phyloP scores from a whole-genome alignment of 495 filamentous ascomycete genomes.

The Lasiosphaeria ovina region DNA sequence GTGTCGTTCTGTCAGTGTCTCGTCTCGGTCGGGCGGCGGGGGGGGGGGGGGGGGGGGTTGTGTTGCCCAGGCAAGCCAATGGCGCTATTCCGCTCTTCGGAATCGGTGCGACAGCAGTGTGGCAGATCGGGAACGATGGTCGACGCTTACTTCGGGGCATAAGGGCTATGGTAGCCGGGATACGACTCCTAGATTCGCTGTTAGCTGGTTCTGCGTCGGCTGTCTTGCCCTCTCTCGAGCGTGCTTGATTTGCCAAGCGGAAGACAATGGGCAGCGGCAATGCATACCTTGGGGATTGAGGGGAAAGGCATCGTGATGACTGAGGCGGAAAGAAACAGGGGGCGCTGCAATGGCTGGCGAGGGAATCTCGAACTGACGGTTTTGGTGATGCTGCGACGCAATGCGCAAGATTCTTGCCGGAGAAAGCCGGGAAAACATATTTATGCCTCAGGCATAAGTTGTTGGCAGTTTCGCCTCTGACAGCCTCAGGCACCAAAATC shows the following conservation, averaged over 20 bases:
- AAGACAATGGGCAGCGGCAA: neutral
- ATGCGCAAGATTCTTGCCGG: conserved; percentile 39
- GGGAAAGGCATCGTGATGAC: conserved; percentile 41
- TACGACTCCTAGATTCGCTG: conserved; percentile 27
- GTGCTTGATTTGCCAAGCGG: neutral
- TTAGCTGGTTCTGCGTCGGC: conserved; percentile 24
- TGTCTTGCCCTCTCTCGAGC: neutral
- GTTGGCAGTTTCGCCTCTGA: neutral
- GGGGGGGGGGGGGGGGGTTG: neutral
- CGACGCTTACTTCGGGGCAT: conserved; percentile 52
- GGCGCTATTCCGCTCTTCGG: no score
- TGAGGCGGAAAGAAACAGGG: conserved; percentile 21
- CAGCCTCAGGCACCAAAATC: no score
- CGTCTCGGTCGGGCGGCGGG: neutral
- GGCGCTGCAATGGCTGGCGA: conserved; percentile 34
- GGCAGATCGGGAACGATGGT: neutral
- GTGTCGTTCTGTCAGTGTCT: conserved; percentile 27
- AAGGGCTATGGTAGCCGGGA: conserved; percentile 47
- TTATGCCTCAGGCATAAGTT: conserved; percentile 24
- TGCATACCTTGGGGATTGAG: conserved; percentile 27
- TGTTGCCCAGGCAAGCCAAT: no score
- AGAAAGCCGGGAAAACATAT: conserved; percentile 27
- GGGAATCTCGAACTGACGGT: conserved; percentile 15
- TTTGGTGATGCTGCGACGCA: conserved; percentile 23
- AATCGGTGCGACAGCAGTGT: neutral